Base-by-base conservation (phyloP, 2,329 filamentous ascomycete species). In the Diaporthe sp. region DNA sequence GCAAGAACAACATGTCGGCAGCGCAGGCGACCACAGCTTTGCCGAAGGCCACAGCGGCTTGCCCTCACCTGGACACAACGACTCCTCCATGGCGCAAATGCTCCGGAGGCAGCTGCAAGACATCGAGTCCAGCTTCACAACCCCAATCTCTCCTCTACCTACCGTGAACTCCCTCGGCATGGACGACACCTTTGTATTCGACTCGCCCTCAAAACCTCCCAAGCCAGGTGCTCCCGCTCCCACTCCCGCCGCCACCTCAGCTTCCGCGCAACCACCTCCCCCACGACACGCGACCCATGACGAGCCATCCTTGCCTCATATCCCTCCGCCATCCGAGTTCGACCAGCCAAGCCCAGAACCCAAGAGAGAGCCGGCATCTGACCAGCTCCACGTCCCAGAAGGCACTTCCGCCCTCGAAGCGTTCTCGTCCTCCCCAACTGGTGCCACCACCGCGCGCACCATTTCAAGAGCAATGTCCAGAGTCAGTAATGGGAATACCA, bases 111-210 rank as follows among this genome's bases (percentile, higher is more conserved):
- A 92, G 79, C 82, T 93, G 28, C 87, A 89, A 78, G 91, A 93
- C 79, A 87, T 92, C 77, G 92, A 93, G 80, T 93, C 91, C 46
- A 93, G 91, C 83, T 93, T 93, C 79, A 81, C 92, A 73, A 88
- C 89, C 2, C 87, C 88, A 8, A 81, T 89, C 8, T 92, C 91
- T 10, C 91, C 91, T 17, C 87, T 92, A 62, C 86, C 86, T 49
- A 85, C 85, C 42, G 84, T 87, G 69, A 82, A 85, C 13, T 83
- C 85, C 46, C 84, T 84, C 77, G 89, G 87, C 65, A 81, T 86
- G 73, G 90, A 92, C 83, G 91, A 92, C 81, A 91, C 90, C 34
- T 92, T 87, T 79, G 82, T 91, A 65, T 92, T 92, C 79, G 90
- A 92, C 79, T 85, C 80, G 67, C 84, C 81, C 7, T 79, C 81